phyloP scores from a whole-genome alignment of 1,139 yeast species.

The Geotrichum citri-aurantii region DNA sequence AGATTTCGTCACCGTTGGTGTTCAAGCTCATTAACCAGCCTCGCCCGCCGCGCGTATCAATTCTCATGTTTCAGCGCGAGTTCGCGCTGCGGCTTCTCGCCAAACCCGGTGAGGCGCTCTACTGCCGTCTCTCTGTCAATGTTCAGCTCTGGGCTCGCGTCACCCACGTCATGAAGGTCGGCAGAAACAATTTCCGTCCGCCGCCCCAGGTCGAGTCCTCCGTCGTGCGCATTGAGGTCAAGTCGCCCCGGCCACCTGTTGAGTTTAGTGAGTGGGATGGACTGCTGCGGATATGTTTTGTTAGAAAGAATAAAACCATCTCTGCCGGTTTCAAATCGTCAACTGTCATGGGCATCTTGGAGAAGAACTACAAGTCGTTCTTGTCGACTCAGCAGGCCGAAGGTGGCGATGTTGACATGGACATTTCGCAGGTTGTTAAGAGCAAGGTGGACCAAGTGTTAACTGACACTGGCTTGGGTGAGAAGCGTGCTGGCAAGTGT shows the following conservation, averaged over 20 bases:
- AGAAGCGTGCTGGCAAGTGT: constrained; percentile 86
- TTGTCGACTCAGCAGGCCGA: constrained; percentile 44
- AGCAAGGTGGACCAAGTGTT: constrained; percentile 43
- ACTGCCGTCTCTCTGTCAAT: constrained; percentile 89
- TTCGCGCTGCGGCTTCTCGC: constrained; percentile 90
- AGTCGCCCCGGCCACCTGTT: constrained; percentile 83
- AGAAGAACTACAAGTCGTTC: constrained; percentile 79
- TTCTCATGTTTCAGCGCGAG: constrained; percentile 96
- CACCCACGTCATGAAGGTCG: constrained; percentile 97
- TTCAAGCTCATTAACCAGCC: constrained; percentile 88
- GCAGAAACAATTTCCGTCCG: constrained; percentile 92
- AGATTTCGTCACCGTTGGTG: constrained; percentile 92
- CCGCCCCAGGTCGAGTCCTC: constrained; percentile 98
- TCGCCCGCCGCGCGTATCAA: constrained; percentile 89
- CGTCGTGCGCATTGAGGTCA: constrained; percentile 88
- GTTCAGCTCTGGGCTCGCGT: constrained; percentile 99
- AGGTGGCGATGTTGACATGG: constrained; percentile 14
- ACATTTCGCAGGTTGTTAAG: constrained; percentile 21
- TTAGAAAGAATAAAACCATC: constrained; percentile 86
- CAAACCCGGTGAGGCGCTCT: constrained; percentile 88
- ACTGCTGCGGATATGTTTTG: constrained; percentile 79
- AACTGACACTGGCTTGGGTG: constrained; percentile 63
- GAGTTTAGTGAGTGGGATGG: constrained; percentile 98
- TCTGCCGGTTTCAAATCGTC: constrained; percentile 87
- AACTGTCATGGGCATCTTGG: constrained; percentile 78